Conservation (phyloP, 2,329 filamentous ascomycete genomes). For the Diplodia corticola region DNA sequence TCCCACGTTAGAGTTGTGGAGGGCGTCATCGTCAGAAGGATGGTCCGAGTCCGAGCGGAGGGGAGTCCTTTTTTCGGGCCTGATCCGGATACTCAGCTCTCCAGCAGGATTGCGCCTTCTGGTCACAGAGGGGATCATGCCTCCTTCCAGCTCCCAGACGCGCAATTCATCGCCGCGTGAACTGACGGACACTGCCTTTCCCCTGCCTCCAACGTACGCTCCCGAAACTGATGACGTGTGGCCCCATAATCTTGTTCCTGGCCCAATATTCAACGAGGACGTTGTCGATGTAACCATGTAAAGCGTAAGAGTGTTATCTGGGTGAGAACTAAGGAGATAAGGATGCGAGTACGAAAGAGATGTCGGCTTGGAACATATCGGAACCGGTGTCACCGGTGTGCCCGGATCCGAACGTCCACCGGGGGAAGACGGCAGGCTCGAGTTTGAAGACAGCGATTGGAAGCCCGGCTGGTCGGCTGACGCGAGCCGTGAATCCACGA, state of each 20-base stretch:
- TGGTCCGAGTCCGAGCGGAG: background rate
- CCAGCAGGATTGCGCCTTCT: slow-evolving; percentile 45
- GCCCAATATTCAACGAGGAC: slow-evolving; percentile 65
- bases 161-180: slow-evolving; percentile 67
- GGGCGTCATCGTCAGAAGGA: slow-evolving; percentile 29
- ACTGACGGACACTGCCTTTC: slow-evolving; percentile 89
- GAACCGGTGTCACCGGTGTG: slow-evolving; percentile 25
- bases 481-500: slow-evolving; percentile 52
- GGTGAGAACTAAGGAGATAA: slow-evolving; percentile 79
- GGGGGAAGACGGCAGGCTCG: slow-evolving; percentile 26
- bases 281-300: slow-evolving; percentile 76
- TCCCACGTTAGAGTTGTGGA: slow-evolving; percentile 36
- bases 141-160: slow-evolving; percentile 86
- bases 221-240: slow-evolving; percentile 88
- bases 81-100: slow-evolving; percentile 57
- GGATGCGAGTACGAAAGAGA: slow-evolving; percentile 67
- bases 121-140: slow-evolving; percentile 51
- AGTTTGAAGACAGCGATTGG: slow-evolving; percentile 38
- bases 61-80: slow-evolving; percentile 38
- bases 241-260: slow-evolving; percentile 79
- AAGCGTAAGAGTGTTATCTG: slow-evolving; percentile 83
- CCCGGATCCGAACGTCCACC: background rate
- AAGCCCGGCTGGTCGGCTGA: slow-evolving; percentile 53
- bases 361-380: slow-evolving; percentile 44
- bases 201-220: slow-evolving; percentile 78